Evolutionary conservation across 2,329 filamentous ascomycete genomes (phyloP).

Genomic region (Colletotrichum tamarilloi): DNA sequence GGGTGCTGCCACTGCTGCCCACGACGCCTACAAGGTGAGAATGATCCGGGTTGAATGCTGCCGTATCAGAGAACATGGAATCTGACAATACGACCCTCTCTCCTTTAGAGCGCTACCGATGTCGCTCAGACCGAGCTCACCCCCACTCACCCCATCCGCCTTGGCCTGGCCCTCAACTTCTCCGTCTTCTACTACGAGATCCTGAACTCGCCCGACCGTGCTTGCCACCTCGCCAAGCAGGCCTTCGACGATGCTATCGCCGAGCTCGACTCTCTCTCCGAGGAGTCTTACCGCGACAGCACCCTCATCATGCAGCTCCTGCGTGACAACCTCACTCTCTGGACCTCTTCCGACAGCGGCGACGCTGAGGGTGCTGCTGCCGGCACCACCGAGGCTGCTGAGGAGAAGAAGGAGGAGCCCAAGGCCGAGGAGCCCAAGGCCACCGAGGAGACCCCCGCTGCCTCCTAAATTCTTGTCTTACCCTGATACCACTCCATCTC

Average conservation of each 20-base stretch:
- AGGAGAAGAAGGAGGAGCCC: slow-evolving; percentile 65
- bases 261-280: slow-evolving; percentile 96
- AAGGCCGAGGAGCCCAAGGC: slow-evolving; percentile 52
- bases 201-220: slow-evolving; percentile 95
- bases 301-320: slow-evolving; percentile 99
- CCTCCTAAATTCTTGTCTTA: slow-evolving; percentile 61
- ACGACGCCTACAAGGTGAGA: slow-evolving; percentile 96
- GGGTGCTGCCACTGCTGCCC: slow-evolving; percentile 85
- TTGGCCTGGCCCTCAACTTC: slow-evolving; percentile 98
- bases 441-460: slow-evolving; percentile 55
- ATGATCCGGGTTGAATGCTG: neutral
- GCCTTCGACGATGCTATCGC: slow-evolving; percentile 98
- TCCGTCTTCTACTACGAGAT: slow-evolving; percentile 99
- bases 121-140: slow-evolving; percentile 98
- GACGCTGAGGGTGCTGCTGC: slow-evolving; percentile 77
- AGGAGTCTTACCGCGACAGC: slow-evolving; percentile 99
- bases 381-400: slow-evolving; percentile 72
- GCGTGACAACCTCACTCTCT: slow-evolving; percentile 97
- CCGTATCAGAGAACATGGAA: neutral
- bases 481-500: slow-evolving; percentile 52
- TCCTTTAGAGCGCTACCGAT: slow-evolving; percentile 87
- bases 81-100: neutral
- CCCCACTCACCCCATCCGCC: slow-evolving; percentile 96
- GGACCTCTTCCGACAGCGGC: slow-evolving; percentile 92
- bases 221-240: slow-evolving; percentile 99